Conservation (phyloP, 2,329 filamentous ascomycete species). For the Fusarium pininemorale region DNA sequence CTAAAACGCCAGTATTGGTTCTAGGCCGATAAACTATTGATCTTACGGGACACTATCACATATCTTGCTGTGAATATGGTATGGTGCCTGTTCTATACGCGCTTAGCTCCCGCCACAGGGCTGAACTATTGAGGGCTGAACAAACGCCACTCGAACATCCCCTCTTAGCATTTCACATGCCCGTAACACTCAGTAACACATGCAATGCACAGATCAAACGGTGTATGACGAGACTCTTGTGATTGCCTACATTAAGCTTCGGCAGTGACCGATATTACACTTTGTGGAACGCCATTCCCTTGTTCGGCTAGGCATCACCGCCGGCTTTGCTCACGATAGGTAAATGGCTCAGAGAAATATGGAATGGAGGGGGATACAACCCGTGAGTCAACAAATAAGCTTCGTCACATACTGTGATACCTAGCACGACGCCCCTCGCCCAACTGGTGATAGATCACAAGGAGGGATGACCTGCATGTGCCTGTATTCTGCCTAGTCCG, state of each 20-base stretch:
- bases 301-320: background rate
- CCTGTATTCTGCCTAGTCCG: background rate
- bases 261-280: background rate
- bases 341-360: rapidly evolving
- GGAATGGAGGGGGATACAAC: background rate
- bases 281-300: background rate
- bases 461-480: background rate
- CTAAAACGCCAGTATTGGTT: background rate
- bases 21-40: background rate
- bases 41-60: background rate
- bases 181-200: background rate
- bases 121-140: background rate
- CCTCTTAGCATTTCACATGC: background rate
- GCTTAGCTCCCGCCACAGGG: background rate
- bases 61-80: background rate
- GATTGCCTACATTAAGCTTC: background rate
- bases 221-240: no score
- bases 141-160: background rate
- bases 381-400: background rate
- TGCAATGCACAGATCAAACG: background rate
- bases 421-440: background rate
- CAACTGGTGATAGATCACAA: background rate
- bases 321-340: background rate
- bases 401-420: background rate
- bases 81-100: background rate